phyloP scores from a whole-genome alignment of 2,329 filamentous ascomycete genomes.

The Botrytis galanthina region DNA sequence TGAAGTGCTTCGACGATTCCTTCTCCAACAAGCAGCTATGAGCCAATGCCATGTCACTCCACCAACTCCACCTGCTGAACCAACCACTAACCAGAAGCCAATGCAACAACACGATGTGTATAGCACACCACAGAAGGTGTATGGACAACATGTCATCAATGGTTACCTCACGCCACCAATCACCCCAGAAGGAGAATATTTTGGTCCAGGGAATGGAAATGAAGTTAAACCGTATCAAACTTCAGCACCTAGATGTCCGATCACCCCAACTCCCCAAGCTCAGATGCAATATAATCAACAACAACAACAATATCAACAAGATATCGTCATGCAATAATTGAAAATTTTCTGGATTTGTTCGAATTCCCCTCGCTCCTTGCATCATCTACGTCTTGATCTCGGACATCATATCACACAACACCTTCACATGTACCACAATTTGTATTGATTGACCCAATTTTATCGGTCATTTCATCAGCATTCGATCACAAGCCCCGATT shows the following conservation, averaged over 20 bases:
- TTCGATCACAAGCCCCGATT: slow-evolving; percentile 10
- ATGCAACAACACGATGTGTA: slow-evolving; percentile 49
- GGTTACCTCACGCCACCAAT: slow-evolving; percentile 85
- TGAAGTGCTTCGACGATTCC: slow-evolving; percentile 62
- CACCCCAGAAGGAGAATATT: slow-evolving; percentile 69
- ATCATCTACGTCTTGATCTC: slow-evolving; percentile 5
- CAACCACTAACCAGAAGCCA: slow-evolving; percentile 47
- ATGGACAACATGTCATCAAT: slow-evolving; percentile 60
- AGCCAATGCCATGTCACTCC: slow-evolving; percentile 54
- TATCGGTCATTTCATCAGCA: slow-evolving; percentile 12
- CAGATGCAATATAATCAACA: slow-evolving; percentile 44
- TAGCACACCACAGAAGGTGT: slow-evolving; percentile 76
- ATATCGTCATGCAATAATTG: slow-evolving; percentile 37
- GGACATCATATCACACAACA: slow-evolving; percentile 12
- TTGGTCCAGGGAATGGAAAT: slow-evolving; percentile 36
- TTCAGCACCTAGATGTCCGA: slow-evolving; percentile 50
- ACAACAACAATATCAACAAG: slow-evolving; percentile 48
- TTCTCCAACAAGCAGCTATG: slow-evolving; percentile 60
- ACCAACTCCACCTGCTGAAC: slow-evolving; percentile 59
- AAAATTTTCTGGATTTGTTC: background rate
- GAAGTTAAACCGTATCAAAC: slow-evolving; percentile 33
- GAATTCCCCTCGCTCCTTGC: background rate
- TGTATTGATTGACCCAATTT: slow-evolving; percentile 22
- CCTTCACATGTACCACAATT: slow-evolving; percentile 22
- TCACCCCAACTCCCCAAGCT: slow-evolving; percentile 58